Conservation (phyloP, 257 asterid species). For the Solanum pennellii region DNA sequence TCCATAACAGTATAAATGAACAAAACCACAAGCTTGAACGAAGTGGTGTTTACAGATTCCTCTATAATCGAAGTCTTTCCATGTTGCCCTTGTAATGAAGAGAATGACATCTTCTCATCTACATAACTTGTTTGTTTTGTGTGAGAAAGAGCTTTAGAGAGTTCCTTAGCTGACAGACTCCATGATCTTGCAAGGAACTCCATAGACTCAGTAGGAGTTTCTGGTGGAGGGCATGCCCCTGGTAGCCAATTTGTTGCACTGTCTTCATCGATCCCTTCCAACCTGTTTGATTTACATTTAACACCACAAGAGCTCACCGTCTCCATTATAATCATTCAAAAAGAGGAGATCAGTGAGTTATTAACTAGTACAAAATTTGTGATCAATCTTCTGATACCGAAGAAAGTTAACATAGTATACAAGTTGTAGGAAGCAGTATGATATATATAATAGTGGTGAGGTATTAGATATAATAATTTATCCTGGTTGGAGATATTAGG, state of each 20-base stretch:
- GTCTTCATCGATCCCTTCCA: conserved; percentile 65
- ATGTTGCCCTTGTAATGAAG: conserved; percentile 6
- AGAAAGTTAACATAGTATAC: conserved; percentile 5
- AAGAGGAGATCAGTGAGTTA: background rate
- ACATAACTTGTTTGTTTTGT: conserved; percentile 6
- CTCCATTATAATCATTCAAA: conserved; percentile 5
- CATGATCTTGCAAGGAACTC: conserved; percentile 86
- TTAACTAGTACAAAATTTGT: background rate
- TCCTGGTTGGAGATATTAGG: background rate
- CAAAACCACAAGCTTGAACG: background rate
- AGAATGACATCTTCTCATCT: conserved; percentile 13
- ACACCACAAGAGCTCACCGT: conserved; percentile 12
- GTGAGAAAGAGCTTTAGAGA: conserved; percentile 59
- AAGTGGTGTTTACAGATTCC: conserved; percentile 12
- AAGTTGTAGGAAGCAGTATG: background rate
- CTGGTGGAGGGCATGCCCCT: conserved; percentile 51
- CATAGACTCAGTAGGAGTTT: conserved; percentile 84
- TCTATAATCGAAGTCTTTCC: conserved; percentile 7
- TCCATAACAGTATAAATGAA: background rate
- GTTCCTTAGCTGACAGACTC: conserved; percentile 73
- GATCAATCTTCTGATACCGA: background rate
- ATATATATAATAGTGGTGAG: background rate
- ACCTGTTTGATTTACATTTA: conserved; percentile 29
- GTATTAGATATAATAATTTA: background rate
- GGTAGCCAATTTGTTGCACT: conserved; percentile 34